These are phyloP conservation scores for Candida dendrica DNA, from an alignment of 805 yeast genomes.

Conservation along the genomic window DNA sequence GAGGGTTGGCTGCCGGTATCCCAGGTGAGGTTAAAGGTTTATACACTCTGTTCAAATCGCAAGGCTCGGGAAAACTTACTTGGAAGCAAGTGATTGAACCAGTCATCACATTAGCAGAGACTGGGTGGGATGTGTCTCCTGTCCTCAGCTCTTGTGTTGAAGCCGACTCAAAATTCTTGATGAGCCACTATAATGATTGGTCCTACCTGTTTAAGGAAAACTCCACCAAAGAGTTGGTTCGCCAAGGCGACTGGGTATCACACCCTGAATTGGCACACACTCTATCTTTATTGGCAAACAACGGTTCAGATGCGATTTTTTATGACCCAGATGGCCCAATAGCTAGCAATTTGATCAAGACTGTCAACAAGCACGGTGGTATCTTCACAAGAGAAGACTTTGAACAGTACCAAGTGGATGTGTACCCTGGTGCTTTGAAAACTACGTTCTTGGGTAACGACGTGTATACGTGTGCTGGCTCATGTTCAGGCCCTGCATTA, in stretches of 20 bases:
- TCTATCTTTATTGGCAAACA: conserved; percentile 57
- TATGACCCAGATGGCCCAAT: conserved; percentile 80
- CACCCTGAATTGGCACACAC: conserved; percentile 64
- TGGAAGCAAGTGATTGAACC: conserved; percentile 78
- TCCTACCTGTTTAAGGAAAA: conserved; percentile 38
- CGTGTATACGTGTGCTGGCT: conserved; percentile 58
- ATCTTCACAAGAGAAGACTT: conserved; percentile 62
- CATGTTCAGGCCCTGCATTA: conserved; percentile 80
- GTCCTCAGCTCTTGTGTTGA: conserved; percentile 38
- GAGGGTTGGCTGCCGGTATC: conserved; percentile 82
- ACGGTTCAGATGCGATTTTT: conserved; percentile 71
- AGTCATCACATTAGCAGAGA: conserved; percentile 53
- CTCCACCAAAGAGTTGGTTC: conserved; percentile 26
- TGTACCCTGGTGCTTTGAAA: conserved; percentile 29
- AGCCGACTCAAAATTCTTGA: conserved; percentile 26
- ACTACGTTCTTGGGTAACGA: conserved; percentile 35
- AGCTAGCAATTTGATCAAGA: conserved; percentile 48
- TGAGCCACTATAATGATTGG: conserved; percentile 41
- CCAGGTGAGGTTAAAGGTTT: conserved; percentile 92
- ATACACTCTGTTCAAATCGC: conserved; percentile 48
- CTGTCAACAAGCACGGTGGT: conserved; percentile 56
- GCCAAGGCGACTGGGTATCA: conserved; percentile 51
- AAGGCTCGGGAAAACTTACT: conserved; percentile 61
- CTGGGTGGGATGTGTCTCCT: conserved; percentile 55
- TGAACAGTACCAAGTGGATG: conserved; percentile 44